These are phyloP conservation scores for Penicillium oxalicum DNA, from an alignment of 2,329 filamentous ascomycete species.

Conservation along the genomic window DNA sequence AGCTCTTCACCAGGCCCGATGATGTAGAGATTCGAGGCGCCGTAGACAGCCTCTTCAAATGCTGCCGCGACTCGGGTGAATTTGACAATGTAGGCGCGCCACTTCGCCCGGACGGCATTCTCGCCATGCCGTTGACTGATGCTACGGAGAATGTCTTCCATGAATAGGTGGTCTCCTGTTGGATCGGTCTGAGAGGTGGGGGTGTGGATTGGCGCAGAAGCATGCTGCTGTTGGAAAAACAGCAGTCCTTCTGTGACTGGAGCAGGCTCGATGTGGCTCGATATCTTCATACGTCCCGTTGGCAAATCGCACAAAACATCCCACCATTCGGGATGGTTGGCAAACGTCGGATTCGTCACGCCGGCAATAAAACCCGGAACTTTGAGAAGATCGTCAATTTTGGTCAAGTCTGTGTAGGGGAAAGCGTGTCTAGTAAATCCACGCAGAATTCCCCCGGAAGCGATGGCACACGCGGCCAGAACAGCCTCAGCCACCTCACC, in stretches of 20 bases:
- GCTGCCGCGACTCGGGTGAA: constrained; percentile 89
- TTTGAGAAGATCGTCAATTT: constrained; percentile 91
- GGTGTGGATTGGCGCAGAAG: constrained; percentile 21
- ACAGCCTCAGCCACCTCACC: constrained; percentile 98
- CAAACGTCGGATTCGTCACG: constrained; percentile 94
- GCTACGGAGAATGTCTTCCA: constrained; percentile 75
- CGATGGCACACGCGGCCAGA: constrained; percentile 88
- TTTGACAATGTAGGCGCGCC: constrained; percentile 88
- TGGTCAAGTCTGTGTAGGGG: constrained; percentile 94
- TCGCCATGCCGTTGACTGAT: constrained; percentile 84
- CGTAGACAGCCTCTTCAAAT: constrained; percentile 94
- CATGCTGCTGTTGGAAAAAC: constrained; percentile 74
- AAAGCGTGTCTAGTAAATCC: constrained; percentile 96
- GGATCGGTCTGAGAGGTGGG: constrained; percentile 50
- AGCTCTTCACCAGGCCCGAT: constrained; percentile 67
- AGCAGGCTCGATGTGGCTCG: constrained; percentile 74
- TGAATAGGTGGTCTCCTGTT: constrained; percentile 83
- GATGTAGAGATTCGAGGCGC: constrained; percentile 74
- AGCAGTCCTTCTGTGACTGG: constrained; percentile 75
- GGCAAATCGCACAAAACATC: constrained; percentile 91
- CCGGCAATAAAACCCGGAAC: constrained; percentile 97
- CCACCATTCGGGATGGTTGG: constrained; percentile 96
- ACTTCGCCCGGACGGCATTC: constrained; percentile 82
- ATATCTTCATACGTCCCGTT: constrained; percentile 90
- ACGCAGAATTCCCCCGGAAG: constrained; percentile 82